These are phyloP conservation scores for Backusella morwellensis DNA, from an alignment of 192 early-diverging fungal genomes.

Conservation along the genomic window DNA sequence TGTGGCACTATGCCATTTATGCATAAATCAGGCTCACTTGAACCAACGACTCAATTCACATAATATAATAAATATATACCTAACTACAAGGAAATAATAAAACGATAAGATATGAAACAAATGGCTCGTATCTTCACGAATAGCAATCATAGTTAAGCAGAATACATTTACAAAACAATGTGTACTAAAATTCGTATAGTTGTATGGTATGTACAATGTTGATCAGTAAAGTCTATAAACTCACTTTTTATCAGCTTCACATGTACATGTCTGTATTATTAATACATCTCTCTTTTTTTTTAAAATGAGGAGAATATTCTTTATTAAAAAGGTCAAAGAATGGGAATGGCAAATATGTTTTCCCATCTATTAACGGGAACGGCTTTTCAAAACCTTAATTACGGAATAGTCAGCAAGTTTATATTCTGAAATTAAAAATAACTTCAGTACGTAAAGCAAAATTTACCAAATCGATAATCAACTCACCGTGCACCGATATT, in stretches of 20 bases:
- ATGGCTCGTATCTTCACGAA: not conserved
- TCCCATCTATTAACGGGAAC: not conserved
- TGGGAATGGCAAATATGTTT: not conserved
- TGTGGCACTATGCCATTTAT: too few relatives aligned
- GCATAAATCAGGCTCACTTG: too few relatives aligned
- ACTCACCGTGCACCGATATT: not conserved
- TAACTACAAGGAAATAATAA: too few relatives aligned
- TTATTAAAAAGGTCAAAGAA: not conserved
- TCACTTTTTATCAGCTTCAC: not conserved
- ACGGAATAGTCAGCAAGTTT: not conserved
- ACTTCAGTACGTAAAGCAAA: not conserved
- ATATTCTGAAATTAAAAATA: not conserved
- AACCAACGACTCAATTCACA: too few relatives aligned
- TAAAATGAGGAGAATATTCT: not conserved
- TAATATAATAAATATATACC: too few relatives aligned
- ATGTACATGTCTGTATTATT: not conserved
- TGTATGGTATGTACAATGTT: not conserved
- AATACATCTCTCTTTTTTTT: not conserved
- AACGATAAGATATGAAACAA: too few relatives aligned
- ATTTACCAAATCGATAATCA: not conserved
- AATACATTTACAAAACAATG: not conserved
- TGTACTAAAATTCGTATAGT: too few relatives aligned
- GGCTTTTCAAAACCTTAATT: not conserved
- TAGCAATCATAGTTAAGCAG: not conserved
- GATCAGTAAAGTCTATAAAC: not conserved